Evolutionary conservation across 2,329 filamentous ascomycete genomes (phyloP), one percentile per base, ranked within the genome.

Genomic region (Phoma herbarum): DNA sequence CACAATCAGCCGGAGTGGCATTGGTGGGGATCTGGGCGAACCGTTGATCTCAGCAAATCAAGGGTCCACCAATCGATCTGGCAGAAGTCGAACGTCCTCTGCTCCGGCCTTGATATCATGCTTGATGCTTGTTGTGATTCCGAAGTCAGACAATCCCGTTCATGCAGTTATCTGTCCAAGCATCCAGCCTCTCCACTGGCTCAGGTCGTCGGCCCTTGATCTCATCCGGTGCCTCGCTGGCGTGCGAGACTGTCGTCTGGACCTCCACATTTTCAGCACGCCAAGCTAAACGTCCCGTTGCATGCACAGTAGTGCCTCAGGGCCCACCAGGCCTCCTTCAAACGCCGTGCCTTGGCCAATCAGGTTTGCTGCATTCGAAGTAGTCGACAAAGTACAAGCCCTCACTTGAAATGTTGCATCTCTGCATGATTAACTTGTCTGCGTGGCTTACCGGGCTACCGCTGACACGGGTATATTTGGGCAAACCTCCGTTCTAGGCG

Each of bases 281-380:
- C 56, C 50, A 45, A 53, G 50, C 50, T 54, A 50, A 42, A 59
- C 41, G 45, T 53, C 45, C 56, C 45, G 45, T 59, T 59, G 41
- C 42, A 51, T 10, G 48, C 48, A 46, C 54, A 59, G 50, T 49
- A 53, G 56, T 46, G 56, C 31, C 45, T 42, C 39, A 46, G 37
- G 45, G 18, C 41, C 50, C 45, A 50, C 45, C 20, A 31, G 26
- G 11, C 39, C 45, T 53, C 44, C 45, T 58, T 49, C 56, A 50
- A 41, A 53, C 31, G 33, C 31, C 45, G 20, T 26, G 50, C 42
- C 31, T 25, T 33, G 44, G 25, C 50, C 44, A 59, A 59, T 59
- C 22, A 43, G 44, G 39, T 9, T 2, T 49, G 25, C 23, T 4
- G n/a, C 29, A 31, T 53, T 26, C 39, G 10, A 41, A 28, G 39